Base-by-base conservation (phyloP, 352 stramenopile genomes). In the Phytophthora citricola region DNA sequence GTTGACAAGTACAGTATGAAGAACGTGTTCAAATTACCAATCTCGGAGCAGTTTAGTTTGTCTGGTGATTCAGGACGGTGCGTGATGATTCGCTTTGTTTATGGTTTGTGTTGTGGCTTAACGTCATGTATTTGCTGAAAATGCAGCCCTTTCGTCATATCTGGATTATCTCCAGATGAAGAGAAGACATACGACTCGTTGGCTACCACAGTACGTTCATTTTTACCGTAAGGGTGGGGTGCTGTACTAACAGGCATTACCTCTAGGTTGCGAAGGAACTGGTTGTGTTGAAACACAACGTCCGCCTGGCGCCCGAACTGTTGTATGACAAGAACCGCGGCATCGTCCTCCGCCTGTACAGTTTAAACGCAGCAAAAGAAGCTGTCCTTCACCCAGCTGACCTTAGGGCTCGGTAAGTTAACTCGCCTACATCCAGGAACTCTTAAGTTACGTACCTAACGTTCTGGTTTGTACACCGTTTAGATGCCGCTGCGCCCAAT, bases 21-120 rank as follows among this genome's bases (percentile, higher is more conserved):
- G 64, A 91, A 96, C 58, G 81, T 92, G 7, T 96, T 94, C 58
- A 91, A 94, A 57, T 51, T 96, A 20, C 88, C 88, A 17, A 94
- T 96, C 17, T 85, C 82, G 1, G 79, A 91, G 48, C 79, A 85
- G 15, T 91, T 91, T 43, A 94, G 85, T 44, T 74, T 63, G 2
- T 86, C 85, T 24, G 87, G 79, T 3, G 88, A 96, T 60, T 90
- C 84, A 17, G 88, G 88, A 55, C 73, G 85, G 88, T 95, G 54
- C 24, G 70, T 73, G 14, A 26, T 56, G 39, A 40, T 20, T 51
- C 12, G n/a, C n/a, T 11, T 17, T 22, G 39, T 15, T 20, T 26
- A 26, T 26, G 6, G 29, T 6, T 24, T 51, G 9, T 43, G 48
- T 5, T 56, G 15, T 52, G 17, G 31, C 8, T 40, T 73, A 39